A percentile compares a stretch with the other conserved stretches of the same genome.
phyloP scores from a whole-genome alignment of 139 green algal genomes.

The Chlorella vulgaris region DNA sequence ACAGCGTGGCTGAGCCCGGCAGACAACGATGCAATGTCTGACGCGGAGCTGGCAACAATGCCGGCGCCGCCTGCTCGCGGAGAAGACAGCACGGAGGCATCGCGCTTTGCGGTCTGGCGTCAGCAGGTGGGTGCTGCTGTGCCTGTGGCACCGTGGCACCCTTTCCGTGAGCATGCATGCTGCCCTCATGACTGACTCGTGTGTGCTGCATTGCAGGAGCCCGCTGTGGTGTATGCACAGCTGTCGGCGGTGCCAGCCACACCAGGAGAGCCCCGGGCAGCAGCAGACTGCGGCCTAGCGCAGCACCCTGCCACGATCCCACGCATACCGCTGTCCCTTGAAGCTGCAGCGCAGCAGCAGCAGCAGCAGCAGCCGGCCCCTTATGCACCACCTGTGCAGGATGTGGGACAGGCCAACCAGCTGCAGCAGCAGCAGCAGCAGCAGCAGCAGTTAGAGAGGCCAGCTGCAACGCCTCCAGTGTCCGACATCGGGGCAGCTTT shows the following conservation, averaged over 20 bases:
- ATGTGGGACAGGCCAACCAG: neutral
- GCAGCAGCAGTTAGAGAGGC: neutral
- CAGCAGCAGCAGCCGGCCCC: neutral
- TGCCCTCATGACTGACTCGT: too few relatives aligned
- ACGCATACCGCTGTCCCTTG: conserved; percentile 21
- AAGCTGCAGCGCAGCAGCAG: conserved; percentile 22
- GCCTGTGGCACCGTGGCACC: too few relatives aligned
- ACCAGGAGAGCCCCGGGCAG: neutral
- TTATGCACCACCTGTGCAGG: neutral
- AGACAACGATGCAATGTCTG: conserved; percentile 12
- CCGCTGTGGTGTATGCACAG: neutral
- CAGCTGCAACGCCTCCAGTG: neutral
- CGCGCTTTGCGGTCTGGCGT: neutral
- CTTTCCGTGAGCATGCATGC: too few relatives aligned
- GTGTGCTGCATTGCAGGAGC: neutral
- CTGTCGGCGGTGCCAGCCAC: neutral
- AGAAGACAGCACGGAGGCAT: conserved; percentile 7
- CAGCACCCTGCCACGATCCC: conserved; percentile 30
- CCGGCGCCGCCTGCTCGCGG: neutral
- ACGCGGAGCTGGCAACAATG: neutral
- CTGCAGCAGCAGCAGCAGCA: conserved; percentile 24
- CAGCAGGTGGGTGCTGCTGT: neutral
- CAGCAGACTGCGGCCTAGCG: conserved; percentile 1
- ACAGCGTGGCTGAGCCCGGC: conserved; percentile 27
- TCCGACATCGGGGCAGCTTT: conserved; percentile 11